Percentiles rank a stretch among this genome's conserved stretches.
Conservation (phyloP, 1,284 basidiomycete genomes). For the Trametes pubescens region DNA sequence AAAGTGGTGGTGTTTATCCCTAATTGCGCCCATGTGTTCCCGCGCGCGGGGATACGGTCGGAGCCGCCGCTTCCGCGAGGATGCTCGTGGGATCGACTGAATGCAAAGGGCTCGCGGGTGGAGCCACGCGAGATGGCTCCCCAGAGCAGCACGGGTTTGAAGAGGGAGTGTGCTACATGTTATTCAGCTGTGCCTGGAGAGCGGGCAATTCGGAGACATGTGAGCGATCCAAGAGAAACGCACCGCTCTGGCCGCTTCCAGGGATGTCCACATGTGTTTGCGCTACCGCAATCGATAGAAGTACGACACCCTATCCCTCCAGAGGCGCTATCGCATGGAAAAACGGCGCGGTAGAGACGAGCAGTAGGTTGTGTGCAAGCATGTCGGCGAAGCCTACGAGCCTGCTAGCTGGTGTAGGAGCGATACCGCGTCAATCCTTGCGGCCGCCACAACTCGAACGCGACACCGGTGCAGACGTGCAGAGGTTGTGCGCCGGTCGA, state of each 20-base stretch:
- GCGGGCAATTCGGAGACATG: too few relatives aligned
- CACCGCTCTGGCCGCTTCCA: not conserved
- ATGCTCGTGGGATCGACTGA: not conserved
- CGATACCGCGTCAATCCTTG: conserved; percentile 34
- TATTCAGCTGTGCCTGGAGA: too few relatives aligned
- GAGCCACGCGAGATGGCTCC: not conserved
- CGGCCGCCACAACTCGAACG: conserved; percentile 35
- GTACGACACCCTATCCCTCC: too few relatives aligned
- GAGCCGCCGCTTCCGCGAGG: not conserved
- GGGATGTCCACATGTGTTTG: not conserved
- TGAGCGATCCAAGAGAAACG: not conserved
- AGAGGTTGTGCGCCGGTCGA: conserved; percentile 23
- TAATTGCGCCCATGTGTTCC: not conserved
- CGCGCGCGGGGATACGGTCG: not conserved
- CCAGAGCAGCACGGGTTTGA: too few relatives aligned
- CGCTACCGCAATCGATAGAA: too few relatives aligned
- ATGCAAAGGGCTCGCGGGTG: not conserved
- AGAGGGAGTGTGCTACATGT: too few relatives aligned
- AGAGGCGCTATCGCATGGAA: too few relatives aligned
- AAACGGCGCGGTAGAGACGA: too few relatives aligned
- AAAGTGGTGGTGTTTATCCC: not conserved
- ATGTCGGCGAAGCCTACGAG: not conserved
- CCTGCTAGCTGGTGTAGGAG: conserved; percentile 18
- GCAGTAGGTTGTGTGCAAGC: not conserved
- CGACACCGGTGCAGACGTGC: conserved; percentile 24